Evolutionary conservation across 768 basidiomycete species (phyloP).

Genomic region (Tricholoma terreum): DNA sequence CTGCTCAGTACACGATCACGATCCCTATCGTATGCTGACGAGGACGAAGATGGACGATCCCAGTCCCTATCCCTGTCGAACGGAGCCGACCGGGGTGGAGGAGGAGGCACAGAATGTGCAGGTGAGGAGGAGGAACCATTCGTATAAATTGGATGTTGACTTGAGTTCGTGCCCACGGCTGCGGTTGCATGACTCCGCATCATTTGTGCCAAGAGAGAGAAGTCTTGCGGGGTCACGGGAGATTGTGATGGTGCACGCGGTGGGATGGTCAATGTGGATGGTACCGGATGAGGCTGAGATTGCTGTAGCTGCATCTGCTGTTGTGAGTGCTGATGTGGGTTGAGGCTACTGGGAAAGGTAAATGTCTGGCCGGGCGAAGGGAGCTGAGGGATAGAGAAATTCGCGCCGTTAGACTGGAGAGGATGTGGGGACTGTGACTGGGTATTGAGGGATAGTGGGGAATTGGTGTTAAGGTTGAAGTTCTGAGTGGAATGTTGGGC

Average conservation of each 20-base stretch:
- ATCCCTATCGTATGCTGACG: neutral
- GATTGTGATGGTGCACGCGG: neutral
- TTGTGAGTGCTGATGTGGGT: neutral
- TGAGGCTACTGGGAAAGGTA: conserved; percentile 6
- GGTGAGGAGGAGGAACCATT: neutral
- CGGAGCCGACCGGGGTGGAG: neutral
- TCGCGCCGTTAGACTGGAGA: neutral
- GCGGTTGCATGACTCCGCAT: neutral
- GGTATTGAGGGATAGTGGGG: conserved; percentile 3
- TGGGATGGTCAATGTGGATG: neutral
- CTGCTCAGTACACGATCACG: neutral
- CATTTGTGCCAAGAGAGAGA: neutral
- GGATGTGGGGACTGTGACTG: neutral
- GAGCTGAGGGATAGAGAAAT: conserved; percentile 16
- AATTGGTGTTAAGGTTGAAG: conserved; percentile 4
- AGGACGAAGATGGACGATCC: neutral
- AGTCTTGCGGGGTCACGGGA: neutral
- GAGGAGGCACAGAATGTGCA: neutral
- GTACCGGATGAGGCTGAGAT: neutral
- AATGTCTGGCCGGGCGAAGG: conserved; percentile 24
- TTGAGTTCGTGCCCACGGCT: neutral
- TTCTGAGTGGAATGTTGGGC: conserved; percentile 5
- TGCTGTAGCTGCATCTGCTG: neutral
- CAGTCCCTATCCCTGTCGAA: neutral
- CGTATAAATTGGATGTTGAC: neutral